Conservation (phyloP, 257 asterid species). For the Solanum chilense region DNA sequence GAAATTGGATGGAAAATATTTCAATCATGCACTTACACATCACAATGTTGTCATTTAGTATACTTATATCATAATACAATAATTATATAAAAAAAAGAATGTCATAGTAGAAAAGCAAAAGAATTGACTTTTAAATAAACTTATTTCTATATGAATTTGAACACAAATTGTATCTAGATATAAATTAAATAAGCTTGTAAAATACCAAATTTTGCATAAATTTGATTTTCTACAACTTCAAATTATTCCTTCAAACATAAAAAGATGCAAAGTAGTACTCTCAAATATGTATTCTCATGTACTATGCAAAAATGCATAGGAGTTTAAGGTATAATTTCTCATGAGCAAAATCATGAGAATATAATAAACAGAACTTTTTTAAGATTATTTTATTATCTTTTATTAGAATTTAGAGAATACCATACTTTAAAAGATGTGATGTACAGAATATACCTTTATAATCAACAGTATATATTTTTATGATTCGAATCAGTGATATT, state of each 20-base stretch:
- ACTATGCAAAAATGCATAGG: not conserved
- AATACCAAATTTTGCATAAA: not conserved
- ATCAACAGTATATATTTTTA: rapidly evolving
- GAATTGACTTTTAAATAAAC: not conserved
- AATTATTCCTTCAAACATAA: not conserved
- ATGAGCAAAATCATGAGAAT: not conserved
- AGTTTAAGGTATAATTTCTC: not conserved
- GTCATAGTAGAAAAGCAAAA: not conserved
- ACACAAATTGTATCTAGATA: no score
- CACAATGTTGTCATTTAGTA: not conserved
- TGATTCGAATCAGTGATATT: rapidly evolving
- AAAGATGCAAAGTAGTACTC: not conserved
- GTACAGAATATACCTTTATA: rapidly evolving
- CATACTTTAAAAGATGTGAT: not conserved
- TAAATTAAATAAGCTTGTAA: not conserved
- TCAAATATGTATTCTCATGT: not conserved
- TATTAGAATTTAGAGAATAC: not conserved
- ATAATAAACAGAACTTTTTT: not conserved
- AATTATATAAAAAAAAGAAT: not conserved
- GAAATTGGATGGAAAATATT: not conserved
- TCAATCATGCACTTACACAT: not conserved
- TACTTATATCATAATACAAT: not conserved
- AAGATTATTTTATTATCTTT: not conserved
- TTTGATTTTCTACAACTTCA: not conserved
- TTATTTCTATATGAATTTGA: not conserved